Conservation (phyloP, 305 asterid genomes). For the Striga hermonthica region DNA sequence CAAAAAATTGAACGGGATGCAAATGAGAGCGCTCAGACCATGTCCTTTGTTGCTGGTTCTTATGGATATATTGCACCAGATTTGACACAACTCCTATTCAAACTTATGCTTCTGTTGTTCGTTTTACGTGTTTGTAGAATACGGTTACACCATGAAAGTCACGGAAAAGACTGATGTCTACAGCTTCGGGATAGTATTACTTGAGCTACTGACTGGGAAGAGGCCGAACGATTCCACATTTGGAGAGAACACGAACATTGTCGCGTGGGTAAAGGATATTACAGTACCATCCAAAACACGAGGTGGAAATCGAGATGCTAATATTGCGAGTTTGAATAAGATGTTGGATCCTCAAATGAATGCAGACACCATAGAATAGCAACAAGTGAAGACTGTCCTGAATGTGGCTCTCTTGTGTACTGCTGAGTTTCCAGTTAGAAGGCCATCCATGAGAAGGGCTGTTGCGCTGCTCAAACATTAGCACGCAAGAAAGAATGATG, state of each 20-base stretch:
- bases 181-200: conserved; percentile 73
- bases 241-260: conserved; percentile 66
- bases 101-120: not conserved
- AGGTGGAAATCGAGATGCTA: conserved; percentile 16
- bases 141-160: conserved; percentile 68
- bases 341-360: conserved; percentile 61
- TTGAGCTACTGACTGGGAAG: conserved; percentile 70
- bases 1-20: conserved; percentile 43
- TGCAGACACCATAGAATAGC: conserved; percentile 33
- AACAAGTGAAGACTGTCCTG: conserved; percentile 55
- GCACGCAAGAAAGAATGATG: not conserved
- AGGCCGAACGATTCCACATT: conserved; percentile 58
- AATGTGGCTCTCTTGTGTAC: conserved; percentile 69
- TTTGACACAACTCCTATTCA: conserved; percentile 25
- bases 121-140: conserved; percentile 43
- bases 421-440: conserved; percentile 52
- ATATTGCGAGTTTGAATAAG: conserved; percentile 34
- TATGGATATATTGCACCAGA: conserved; percentile 95
- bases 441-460: conserved; percentile 91
- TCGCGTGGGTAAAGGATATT: conserved; percentile 59
- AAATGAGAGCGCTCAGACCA: conserved; percentile 42
- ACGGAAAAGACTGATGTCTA: conserved; percentile 85
- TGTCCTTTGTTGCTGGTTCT: conserved; percentile 79
- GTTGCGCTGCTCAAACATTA: conserved; percentile 59
- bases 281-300: conserved; percentile 39